Base-by-base conservation (phyloP, 2,329 filamentous ascomycete species). In the Ascosphaera aggregata region DNA sequence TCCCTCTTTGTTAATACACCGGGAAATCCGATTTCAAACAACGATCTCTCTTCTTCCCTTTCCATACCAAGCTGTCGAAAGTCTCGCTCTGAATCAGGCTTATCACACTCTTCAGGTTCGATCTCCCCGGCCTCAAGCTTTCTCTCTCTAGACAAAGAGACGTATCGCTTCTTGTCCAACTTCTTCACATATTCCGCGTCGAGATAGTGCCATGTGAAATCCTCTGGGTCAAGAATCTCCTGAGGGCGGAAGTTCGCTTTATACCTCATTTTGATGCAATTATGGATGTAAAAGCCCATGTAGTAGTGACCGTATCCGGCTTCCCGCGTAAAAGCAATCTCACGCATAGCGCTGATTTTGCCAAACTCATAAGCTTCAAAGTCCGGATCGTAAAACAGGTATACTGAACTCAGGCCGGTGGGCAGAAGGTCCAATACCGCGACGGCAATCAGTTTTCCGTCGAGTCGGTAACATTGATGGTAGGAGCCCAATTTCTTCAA, bases 281-380 rank as follows among this genome's bases (percentile, higher is more conserved):
- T 58, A 47, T 74, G 71, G 43, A 76, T 76, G 49, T 76, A 76
- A 53, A 64, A 75, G 9, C 71, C 72, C 72, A 76, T 75, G 54
- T 75, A 75, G 50, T 76, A 76, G 51, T 67, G 73, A 40, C 63
- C 49, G 45, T 75, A 73, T 0, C 55, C 57, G 3, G 56, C 61
- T 46, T 75, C 69, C 1, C 64, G 44, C 0, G 69, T 60, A 18
- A 76, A 56, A 1, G 63, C 60, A 18, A 71, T 65, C 49, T 76
- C 72, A 39, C 69, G 59, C 46, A 76, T 51, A 3, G 71, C 72
- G 44, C 67, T 71, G 37, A 75, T 51, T 49, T 76, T 76, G 3
- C 72, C 72, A 47, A 75, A 68, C 41, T 68, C 67, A 63, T 64
- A 75, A 37, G 66, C 59, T 44, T 67, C 66, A 47, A 68, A 70